Percentiles rank a stretch among this genome's conserved stretches.
These are phyloP conservation scores for Pueraria montana DNA, from an alignment of 306 rosid genomes.

Conservation along the genomic window DNA sequence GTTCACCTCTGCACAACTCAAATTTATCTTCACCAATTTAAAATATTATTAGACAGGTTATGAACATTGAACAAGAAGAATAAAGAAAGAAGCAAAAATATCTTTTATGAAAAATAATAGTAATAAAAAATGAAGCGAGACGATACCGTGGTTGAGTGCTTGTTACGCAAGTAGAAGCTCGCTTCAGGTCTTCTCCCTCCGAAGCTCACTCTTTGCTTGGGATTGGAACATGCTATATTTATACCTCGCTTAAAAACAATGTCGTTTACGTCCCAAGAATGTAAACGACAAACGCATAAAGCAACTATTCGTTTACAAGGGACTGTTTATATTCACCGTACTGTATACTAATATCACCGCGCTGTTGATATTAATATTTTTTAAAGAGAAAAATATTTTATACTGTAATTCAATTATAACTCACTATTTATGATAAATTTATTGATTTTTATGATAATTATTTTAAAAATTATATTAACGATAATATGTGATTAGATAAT, in stretches of 20 bases:
- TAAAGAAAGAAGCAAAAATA: not conserved
- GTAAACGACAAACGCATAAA: not conserved
- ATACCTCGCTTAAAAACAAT: not conserved
- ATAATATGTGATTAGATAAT: too few relatives aligned
- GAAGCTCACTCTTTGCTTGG: not conserved
- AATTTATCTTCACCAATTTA: not conserved
- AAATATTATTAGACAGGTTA: not conserved
- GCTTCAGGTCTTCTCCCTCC: not conserved
- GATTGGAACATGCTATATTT: too few relatives aligned
- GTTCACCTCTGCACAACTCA: not conserved
- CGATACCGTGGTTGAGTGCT: conserved; percentile 2
- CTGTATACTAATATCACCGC: not conserved
- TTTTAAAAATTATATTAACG: too few relatives aligned
- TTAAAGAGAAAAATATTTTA: too few relatives aligned
- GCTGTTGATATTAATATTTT: not conserved
- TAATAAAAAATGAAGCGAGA: not conserved
- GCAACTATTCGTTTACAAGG: not conserved
- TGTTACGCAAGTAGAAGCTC: not conserved
- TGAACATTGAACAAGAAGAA: not conserved
- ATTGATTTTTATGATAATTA: too few relatives aligned
- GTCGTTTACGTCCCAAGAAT: not conserved
- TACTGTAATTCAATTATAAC: too few relatives aligned
- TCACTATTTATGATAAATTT: too few relatives aligned
- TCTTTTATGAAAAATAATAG: not conserved
- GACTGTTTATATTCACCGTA: not conserved